Evolutionary conservation across 1,284 basidiomycete species (phyloP).

Genomic region (Erythrobasidium hasegawianum): DNA sequence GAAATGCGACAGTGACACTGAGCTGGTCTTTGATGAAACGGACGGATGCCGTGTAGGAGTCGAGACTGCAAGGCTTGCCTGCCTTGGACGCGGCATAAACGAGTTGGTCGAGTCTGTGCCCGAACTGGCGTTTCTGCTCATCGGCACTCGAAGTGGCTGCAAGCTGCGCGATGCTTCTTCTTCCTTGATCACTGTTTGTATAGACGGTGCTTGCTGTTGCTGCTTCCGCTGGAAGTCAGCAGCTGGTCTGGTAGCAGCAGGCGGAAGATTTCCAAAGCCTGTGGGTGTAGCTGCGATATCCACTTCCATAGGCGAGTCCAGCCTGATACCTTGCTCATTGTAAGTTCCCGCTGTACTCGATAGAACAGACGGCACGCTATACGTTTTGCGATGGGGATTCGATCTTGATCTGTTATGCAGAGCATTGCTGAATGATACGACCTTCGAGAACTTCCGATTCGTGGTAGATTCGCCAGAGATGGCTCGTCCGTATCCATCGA

Average conservation of each 20-base stretch:
- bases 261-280: neutral
- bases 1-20: conserved; percentile 4
- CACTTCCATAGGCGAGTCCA: conserved; percentile 16
- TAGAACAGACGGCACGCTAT: neutral
- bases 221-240: neutral
- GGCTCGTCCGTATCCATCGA: no score
- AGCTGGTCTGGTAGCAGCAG: neutral
- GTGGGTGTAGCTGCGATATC: neutral
- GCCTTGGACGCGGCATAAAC: no score
- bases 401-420: no score
- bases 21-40: neutral
- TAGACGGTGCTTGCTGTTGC: neutral
- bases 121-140: neutral
- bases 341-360: conserved; percentile 6
- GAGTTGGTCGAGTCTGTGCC: neutral
- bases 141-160: neutral
- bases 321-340: conserved; percentile 3
- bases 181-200: neutral
- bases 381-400: no score
- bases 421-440: no score
- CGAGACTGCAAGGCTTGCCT: neutral
- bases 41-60: neutral
- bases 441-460: no score
- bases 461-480: no score
- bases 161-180: neutral